Evolutionary conservation across 2,329 filamentous ascomycete genomes (phyloP), one percentile per base, ranked within the genome.

Genomic region (Neofusicoccum cordaticola): DNA sequence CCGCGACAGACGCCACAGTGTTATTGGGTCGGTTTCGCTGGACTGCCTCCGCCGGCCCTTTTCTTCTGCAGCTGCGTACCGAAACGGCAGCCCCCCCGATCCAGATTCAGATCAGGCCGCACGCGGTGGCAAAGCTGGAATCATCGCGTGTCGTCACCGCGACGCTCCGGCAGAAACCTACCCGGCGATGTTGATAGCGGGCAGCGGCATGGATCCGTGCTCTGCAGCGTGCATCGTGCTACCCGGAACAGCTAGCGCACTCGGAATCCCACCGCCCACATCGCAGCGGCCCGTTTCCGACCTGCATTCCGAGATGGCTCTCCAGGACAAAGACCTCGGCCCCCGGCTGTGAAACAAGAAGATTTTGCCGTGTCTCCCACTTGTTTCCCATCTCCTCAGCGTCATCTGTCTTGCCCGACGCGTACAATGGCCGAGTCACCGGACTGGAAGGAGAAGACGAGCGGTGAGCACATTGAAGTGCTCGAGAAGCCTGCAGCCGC

Each of bases 391-490:
- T 48, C 45, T 27, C 19, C 4, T 27, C 45, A 2, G 8, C 17
- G 4, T 48, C 8, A 6, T n/a, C 12, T 11, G 35, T 19, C 12
- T 31, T 4, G 37, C 17, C 34, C 8, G 9, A 6, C 31, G 15
- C 15, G 31, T 15, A 52, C 50, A 5, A 64, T 50, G 22, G 61
- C 65, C 13, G 63, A 60, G 9, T 27, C 50, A 17, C 34, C 22
- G 3, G 65, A 53, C 7, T 64, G 47, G 27, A 66, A 51, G 15
- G 57, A 42, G 15, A 42, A 62, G 41, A 22, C 65, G 13, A 31
- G 60, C 39, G 31, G 52, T 17, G 60, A 53, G 63, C 19, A 56
- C 39, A 17, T 45, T 37, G 22, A 61, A 15, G 42, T 66, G 50
- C 15, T 63, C 50, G n/a, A 47, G 37, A 9, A 37, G 31, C n/a